phyloP scores from a whole-genome alignment of 139 green algal genomes.

The Tetratostichococcus sp. region DNA sequence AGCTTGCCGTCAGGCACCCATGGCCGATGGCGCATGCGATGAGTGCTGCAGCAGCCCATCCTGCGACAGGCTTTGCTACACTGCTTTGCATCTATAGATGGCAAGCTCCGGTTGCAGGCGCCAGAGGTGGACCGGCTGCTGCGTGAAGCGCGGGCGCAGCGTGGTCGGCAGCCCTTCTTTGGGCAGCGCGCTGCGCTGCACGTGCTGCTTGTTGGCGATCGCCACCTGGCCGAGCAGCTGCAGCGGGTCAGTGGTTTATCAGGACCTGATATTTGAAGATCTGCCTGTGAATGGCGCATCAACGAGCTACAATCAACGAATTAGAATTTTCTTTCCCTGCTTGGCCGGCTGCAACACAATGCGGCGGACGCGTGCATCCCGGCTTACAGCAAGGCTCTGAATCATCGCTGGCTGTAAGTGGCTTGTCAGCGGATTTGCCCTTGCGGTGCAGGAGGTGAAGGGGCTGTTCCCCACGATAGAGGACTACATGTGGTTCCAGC shows the following conservation, averaged over 20 bases:
- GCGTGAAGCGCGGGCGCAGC: conserved; percentile 20
- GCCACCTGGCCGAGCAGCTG: conserved; percentile 51
- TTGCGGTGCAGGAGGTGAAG: conserved; percentile 28
- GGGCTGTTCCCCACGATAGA: conserved; percentile 82
- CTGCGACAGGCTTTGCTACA: too few relatives aligned
- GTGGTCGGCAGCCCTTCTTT: conserved; percentile 15
- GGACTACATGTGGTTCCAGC: conserved; percentile 88
- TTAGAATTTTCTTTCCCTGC: too few relatives aligned
- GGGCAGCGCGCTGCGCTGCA: conserved; percentile 50
- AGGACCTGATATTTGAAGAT: too few relatives aligned
- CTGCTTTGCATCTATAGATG: too few relatives aligned
- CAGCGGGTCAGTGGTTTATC: conserved; percentile 5
- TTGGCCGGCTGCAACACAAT: too few relatives aligned
- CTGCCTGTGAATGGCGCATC: too few relatives aligned
- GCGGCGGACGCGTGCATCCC: too few relatives aligned
- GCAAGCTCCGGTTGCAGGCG: not conserved
- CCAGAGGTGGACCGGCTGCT: conserved; percentile 60
- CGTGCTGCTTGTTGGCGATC: conserved; percentile 62
- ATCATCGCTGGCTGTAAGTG: not conserved
- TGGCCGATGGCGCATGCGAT: too few relatives aligned
- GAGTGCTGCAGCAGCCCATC: too few relatives aligned
- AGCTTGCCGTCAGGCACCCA: too few relatives aligned
- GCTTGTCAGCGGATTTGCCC: too few relatives aligned
- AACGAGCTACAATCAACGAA: too few relatives aligned
- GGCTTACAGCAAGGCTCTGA: not conserved